Evolutionary conservation across 2,329 filamentous ascomycete species (phyloP).

Genomic region (Rhexocercosporidium sp.): DNA sequence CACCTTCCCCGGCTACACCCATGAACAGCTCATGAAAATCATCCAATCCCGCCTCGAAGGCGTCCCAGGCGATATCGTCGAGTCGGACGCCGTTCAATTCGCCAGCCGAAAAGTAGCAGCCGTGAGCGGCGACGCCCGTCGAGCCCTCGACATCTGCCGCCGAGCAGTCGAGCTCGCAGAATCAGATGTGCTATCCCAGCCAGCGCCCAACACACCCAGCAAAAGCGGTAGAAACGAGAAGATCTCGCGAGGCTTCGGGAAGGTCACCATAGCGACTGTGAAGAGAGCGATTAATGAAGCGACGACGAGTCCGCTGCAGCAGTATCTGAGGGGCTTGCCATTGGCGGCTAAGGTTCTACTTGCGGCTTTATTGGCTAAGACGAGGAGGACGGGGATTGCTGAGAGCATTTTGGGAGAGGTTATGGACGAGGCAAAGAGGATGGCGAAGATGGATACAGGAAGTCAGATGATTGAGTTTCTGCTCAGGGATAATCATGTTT

Average conservation of each 20-base stretch:
- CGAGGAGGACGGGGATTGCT: constrained; percentile 80
- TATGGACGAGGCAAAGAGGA: constrained; percentile 79
- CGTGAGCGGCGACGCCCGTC: constrained; percentile 90
- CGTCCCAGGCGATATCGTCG: constrained; percentile 87
- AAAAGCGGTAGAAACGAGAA: constrained; percentile 51
- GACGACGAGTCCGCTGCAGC: constrained; percentile 89
- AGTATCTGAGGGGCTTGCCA: constrained; percentile 82
- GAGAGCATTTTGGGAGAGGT: constrained; percentile 91
- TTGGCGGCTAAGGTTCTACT: constrained; percentile 85
- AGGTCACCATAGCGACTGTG: constrained; percentile 91
- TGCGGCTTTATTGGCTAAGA: constrained; percentile 77
- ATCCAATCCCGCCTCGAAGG: constrained; percentile 92
- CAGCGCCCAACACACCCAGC: constrained; percentile 63
- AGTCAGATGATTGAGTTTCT: constrained; percentile 66
- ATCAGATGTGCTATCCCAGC: constrained; percentile 57
- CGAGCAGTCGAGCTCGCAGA: constrained; percentile 95
- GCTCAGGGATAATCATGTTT: constrained; percentile 26
- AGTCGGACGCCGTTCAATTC: constrained; percentile 93
- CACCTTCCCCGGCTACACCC: constrained; percentile 95
- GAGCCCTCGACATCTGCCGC: constrained; percentile 93
- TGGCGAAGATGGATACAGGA: constrained; percentile 65
- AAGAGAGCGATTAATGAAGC: constrained; percentile 95
- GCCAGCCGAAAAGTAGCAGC: constrained; percentile 95
- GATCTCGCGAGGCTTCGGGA: constrained; percentile 44
- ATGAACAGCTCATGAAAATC: constrained; percentile 96